Evolutionary conservation across 805 yeast species (phyloP), one percentile per base, ranked within the genome.

Genomic region (Lipomyces spencermartinsiae): DNA sequence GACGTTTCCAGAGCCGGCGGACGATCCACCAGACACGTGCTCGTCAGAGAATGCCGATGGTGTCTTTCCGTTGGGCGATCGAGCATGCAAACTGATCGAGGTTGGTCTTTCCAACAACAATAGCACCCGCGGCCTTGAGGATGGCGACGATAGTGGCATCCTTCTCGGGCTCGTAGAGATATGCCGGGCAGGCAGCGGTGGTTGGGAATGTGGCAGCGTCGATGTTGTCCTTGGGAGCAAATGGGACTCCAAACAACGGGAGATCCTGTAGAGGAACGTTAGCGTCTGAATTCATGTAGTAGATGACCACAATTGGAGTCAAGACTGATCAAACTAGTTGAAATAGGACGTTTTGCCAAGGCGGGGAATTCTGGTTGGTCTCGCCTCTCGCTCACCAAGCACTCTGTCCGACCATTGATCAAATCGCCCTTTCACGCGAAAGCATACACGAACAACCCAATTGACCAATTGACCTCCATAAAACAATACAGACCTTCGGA

Each of bases 151-250:
- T 85, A 19, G 91, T 86, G 49, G 98, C 87, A 76, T 94, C 98
- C 61, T 81, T 81, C 43, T 80, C 76, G 1, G 99, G 94, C 1
- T 76, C 67, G 80, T 89, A 93, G 9, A 86, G 83, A 76, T 84
- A 94, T 0, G 95, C 84, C 0, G 98, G 97, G 78, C 98, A 95
- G 1, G 97, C 98, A 16, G 97, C 98, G 1, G 99, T 94, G 10
- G 99, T 95, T 37, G 86, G 83, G 72, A 91, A 85, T 4, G 90
- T 91, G 71, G 84, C 85, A 29, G 86, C 98, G 76, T 94, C 98
- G 69, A 94, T 95, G 79, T 95, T 94, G 79, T 94, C 99, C 78
- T 94, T 94, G 58, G 94, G 86, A 16, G 97, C 99, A 58, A 92
- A 85, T 0, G 99, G 99, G 2, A 95, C 98, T 78, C 98, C 98